phyloP scores from a whole-genome alignment of 345 rosid species.

The Citrus medica region DNA sequence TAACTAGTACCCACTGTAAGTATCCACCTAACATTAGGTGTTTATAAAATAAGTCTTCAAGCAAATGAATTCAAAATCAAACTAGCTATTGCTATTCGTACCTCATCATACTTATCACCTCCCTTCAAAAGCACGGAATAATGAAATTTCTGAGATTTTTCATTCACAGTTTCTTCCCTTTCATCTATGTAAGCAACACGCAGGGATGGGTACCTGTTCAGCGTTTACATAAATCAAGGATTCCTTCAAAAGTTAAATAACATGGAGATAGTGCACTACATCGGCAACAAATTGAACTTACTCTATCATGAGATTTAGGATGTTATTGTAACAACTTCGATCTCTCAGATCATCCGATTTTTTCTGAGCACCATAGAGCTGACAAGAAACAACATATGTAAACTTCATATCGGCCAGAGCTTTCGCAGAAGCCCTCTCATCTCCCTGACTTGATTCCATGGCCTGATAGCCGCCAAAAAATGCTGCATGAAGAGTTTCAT shows the following conservation, averaged over 20 bases:
- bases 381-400: conserved; percentile 98
- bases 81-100: conserved; percentile 26
- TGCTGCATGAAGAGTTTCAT: conserved; percentile 31
- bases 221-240: conserved; percentile 9
- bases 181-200: conserved; percentile 95
- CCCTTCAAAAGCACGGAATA: conserved; percentile 97
- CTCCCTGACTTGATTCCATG: conserved; percentile 22
- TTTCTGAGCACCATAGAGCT: conserved; percentile 87
- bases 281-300: conserved; percentile 34
- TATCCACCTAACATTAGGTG: neutral
- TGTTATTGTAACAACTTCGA: conserved; percentile 70
- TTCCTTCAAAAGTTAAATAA: conserved; percentile 3
- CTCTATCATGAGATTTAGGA: conserved; percentile 85
- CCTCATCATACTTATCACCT: conserved; percentile 80
- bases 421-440: conserved; percentile 23
- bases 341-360: conserved; percentile 54
- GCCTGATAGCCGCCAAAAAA: conserved; percentile 26
- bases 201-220: conserved; percentile 75
- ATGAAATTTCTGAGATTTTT: conserved; percentile 52
- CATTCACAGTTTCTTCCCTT: conserved; percentile 63
- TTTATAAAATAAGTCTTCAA: neutral
- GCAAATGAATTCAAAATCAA: neutral
- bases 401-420: conserved; percentile 92
- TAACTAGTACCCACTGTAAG: neutral
- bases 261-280: neutral